Evolutionary conservation across 345 rosid genomes (phyloP).

Genomic region (Litchi chinensis): DNA sequence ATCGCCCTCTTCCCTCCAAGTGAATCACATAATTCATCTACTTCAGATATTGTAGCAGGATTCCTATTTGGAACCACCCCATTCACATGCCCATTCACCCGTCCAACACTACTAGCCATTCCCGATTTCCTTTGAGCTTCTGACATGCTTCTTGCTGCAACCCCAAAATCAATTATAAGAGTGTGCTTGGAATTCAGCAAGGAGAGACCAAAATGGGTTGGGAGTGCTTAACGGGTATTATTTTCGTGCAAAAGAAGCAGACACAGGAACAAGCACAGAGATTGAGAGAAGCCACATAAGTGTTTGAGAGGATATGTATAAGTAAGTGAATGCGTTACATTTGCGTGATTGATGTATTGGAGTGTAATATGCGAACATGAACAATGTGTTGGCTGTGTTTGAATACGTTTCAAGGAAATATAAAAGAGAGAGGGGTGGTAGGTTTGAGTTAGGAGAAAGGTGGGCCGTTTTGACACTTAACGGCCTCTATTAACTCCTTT

Average conservation of each 20-base stretch:
- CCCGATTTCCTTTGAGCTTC: conserved; percentile 54
- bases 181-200: conserved; percentile 5
- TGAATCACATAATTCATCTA: conserved; percentile 79
- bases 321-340: too few relatives aligned
- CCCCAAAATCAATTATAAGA: conserved; percentile 11
- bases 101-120: conserved; percentile 48
- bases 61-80: conserved; percentile 55
- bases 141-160: conserved; percentile 69
- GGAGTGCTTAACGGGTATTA: conserved; percentile 23
- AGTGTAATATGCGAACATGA: not conserved
- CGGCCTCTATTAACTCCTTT: conserved; percentile 29
- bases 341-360: not conserved
- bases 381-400: not conserved
- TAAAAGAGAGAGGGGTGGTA: conserved; percentile 26
- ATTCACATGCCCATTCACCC: conserved; percentile 57
- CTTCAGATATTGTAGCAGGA: conserved; percentile 59
- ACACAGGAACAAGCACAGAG: not conserved
- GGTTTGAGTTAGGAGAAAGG: conserved; percentile 62
- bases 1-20: conserved; percentile 88
- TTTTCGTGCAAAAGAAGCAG: not conserved
- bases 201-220: conserved; percentile 28
- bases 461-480: conserved; percentile 35
- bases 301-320: not conserved
- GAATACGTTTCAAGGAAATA: conserved; percentile 20
- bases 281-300: not conserved